These are phyloP conservation scores for Lepidium didymum DNA, from an alignment of 345 rosid species.

Conservation along the genomic window DNA sequence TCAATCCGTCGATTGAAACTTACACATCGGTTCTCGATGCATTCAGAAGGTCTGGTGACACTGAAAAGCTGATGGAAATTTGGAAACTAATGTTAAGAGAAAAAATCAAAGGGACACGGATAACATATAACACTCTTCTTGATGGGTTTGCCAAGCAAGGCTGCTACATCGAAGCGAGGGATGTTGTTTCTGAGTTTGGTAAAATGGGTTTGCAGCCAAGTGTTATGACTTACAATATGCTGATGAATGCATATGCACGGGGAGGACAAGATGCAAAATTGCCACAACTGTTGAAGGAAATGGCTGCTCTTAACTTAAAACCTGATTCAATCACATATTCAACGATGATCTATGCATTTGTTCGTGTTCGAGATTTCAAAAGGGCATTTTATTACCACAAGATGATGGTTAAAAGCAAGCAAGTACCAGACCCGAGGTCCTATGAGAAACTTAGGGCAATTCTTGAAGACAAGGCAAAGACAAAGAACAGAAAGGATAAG, in stretches of 20 bases:
- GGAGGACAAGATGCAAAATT: constrained; percentile 73
- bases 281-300: constrained; percentile 82
- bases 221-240: constrained; percentile 86
- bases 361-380: constrained; percentile 78
- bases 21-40: constrained; percentile 86
- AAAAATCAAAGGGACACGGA: constrained; percentile 55
- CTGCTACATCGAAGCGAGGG: constrained; percentile 71
- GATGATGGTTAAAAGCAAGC: constrained; percentile 73
- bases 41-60: constrained; percentile 66
- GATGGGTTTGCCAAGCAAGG: constrained; percentile 96
- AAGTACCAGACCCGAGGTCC: constrained; percentile 68
- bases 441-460: constrained; percentile 73
- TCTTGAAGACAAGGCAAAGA: constrained; percentile 68
- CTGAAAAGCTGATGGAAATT: constrained; percentile 46
- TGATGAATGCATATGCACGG: constrained; percentile 86
- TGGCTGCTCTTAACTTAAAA: constrained; percentile 55
- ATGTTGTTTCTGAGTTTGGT: constrained; percentile 64
- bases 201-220: constrained; percentile 72
- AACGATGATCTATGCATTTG: constrained; percentile 82
- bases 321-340: constrained; percentile 80
- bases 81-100: constrained; percentile 74
- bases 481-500: constrained; percentile 56
- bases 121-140: constrained; percentile 72
- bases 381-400: constrained; percentile 88
- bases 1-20: constrained; percentile 73